phyloP scores from a whole-genome alignment of 768 basidiomycete genomes.

The Russula virescens region DNA sequence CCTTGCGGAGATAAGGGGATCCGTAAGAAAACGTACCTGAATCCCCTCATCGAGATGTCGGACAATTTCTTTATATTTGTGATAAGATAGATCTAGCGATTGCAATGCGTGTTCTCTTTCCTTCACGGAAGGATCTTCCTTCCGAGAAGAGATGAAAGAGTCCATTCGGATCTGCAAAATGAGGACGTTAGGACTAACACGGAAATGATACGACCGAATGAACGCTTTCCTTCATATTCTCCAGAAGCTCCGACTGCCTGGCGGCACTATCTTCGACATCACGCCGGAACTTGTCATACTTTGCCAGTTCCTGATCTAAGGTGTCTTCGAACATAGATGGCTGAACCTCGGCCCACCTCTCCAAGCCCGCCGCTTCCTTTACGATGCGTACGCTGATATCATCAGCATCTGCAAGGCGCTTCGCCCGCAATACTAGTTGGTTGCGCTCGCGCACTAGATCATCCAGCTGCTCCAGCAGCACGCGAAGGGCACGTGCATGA shows the following conservation, averaged over 20 bases:
- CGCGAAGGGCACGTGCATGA: conserved; percentile 65
- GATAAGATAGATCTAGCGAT: conserved; percentile 76
- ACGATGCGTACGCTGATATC: conserved; percentile 69
- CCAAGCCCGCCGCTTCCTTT: conserved; percentile 58
- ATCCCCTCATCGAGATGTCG: conserved; percentile 85
- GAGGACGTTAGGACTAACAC: neutral
- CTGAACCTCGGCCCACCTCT: conserved; percentile 61
- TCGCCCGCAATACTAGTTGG: conserved; percentile 59
- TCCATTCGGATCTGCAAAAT: conserved; percentile 54
- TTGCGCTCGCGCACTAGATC: conserved; percentile 56
- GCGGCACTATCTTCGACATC: conserved; percentile 51
- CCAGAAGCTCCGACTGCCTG: conserved; percentile 61
- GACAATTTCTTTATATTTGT: conserved; percentile 80
- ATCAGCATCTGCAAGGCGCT: conserved; percentile 56
- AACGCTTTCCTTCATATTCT: conserved; percentile 57
- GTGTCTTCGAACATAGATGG: conserved; percentile 87
- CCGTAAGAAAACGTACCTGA: conserved; percentile 44
- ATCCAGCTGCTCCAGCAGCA: conserved; percentile 74
- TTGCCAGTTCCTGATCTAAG: conserved; percentile 69
- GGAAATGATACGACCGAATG: neutral
- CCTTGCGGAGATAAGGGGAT: neutral
- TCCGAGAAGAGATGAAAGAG: conserved; percentile 67
- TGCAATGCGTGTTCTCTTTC: conserved; percentile 79
- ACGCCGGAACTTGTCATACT: conserved; percentile 63
- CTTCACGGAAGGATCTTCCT: conserved; percentile 70